Base-by-base conservation (phyloP, 2,329 filamentous ascomycete species). In the Byssoonygena ceratinophila region DNA sequence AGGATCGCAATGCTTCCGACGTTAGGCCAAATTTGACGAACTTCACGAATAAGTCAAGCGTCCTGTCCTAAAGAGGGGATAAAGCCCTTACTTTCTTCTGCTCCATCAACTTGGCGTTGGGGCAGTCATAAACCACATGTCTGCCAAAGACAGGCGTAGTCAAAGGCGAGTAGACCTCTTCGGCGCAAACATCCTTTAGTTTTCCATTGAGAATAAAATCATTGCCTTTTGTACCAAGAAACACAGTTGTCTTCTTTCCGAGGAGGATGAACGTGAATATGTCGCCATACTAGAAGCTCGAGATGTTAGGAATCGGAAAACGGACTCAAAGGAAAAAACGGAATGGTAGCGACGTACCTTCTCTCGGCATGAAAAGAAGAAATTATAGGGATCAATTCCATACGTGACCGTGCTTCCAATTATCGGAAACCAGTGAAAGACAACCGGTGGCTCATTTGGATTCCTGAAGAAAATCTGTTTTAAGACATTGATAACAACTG, bases 171-270 rank as follows among this genome's bases (percentile, higher is more conserved):
- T 94, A 94, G 58, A 94, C 86, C 63, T 95, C 88, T 71, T 94
- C 89, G 32, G 89, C 89, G 66, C 85, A 89, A 62, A 94, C 83
- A 64, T 94, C 88, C 72, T 85, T 87, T 63, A 88, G 77, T 74
- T 92, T 94, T 65, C 87, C 88, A 66, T 94, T 94, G 59, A 94
- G 76, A 60, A 94, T 89, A 68, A 94, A 94, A 60, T 94, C 87
- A 68, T 94, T 94, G 59, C 88, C 88, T 59, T 83, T 78, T 32
- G 84, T 82, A 52, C 89, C 87, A 55, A 94, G 73, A 60, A 82
- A 89, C 40, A 94, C 88, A 2, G 89, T 94, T 44, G 86, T 92
- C 72, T 88, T 91, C 76, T 85, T 89, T 61, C 89, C 88, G 50
- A 94, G 82, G 46, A 94, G 79, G 55, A 94, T 74, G 64, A 94